Percentiles rank a stretch among this genome's conserved stretches.
Evolutionary conservation across 768 basidiomycete genomes (phyloP).

Genomic region (Boletus insuetus): DNA sequence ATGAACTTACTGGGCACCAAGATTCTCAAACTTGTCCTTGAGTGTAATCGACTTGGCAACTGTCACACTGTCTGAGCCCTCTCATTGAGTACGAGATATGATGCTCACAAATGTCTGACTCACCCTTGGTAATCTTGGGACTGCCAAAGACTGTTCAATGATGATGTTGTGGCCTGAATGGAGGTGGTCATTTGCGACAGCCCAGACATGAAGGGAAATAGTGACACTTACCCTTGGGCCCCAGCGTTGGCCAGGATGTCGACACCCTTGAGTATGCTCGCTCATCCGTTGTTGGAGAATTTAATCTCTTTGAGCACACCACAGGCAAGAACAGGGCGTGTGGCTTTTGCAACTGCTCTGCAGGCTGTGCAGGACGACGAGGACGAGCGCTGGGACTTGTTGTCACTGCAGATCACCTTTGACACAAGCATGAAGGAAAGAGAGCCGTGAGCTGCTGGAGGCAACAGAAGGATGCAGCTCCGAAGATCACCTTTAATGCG

Average conservation of each 20-base stretch:
- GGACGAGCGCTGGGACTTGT: conserved; percentile 32
- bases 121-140: conserved; percentile 95
- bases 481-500: too few species aligned
- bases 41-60: conserved; percentile 75
- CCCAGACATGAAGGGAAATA: too few species aligned
- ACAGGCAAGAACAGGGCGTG: conserved; percentile 50
- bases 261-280: too few species aligned
- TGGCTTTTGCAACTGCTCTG: conserved; percentile 58
- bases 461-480: too few species aligned
- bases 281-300: too few species aligned
- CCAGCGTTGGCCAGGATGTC: too few species aligned
- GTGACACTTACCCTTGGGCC: too few species aligned
- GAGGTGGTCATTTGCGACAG: conserved; percentile 12
- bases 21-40: conserved; percentile 98
- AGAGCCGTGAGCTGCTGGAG: too few species aligned
- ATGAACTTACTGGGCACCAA: conserved; percentile 81
- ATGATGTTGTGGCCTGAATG: conserved; percentile 89
- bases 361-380: conserved; percentile 67
- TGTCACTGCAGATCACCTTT: too few species aligned
- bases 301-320: too few species aligned
- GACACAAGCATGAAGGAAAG: too few species aligned
- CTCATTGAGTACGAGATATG: conserved; percentile 1
- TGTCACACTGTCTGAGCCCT: conserved; percentile 76
- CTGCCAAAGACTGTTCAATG: conserved; percentile 92
- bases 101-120: conserved; percentile 13